phyloP scores from a whole-genome alignment of 2,329 filamentous ascomycete genomes.

The Elsinoe arachidis region DNA sequence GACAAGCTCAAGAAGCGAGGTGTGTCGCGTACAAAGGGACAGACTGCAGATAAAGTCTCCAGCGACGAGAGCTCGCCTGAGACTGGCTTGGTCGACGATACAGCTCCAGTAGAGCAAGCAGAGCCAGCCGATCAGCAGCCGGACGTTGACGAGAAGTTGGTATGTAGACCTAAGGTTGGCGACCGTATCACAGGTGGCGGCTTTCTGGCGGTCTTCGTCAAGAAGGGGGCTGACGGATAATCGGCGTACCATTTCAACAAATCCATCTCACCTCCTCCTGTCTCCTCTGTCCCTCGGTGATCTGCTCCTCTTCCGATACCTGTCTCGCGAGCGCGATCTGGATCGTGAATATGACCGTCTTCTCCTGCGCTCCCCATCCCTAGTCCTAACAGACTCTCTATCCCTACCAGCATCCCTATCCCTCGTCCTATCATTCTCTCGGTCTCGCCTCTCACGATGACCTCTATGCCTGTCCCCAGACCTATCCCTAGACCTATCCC shows the following conservation, averaged over 20 bases:
- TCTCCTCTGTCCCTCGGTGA: constrained; percentile 15
- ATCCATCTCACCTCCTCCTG: constrained; percentile 2
- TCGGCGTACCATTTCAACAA: not conserved
- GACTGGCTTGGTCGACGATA: not conserved
- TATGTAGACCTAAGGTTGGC: constrained; percentile 34
- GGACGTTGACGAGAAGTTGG: constrained; percentile 20
- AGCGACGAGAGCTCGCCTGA: not conserved
- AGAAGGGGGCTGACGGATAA: constrained; percentile 15
- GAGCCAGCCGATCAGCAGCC: not conserved
- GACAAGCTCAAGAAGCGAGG: constrained; percentile 17
- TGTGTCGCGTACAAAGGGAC: not conserved
- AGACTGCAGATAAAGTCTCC: not conserved
- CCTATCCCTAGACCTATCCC: too few relatives aligned
- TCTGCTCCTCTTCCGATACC: constrained; percentile 17
- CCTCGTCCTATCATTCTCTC: not conserved
- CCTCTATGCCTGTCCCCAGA: too few relatives aligned
- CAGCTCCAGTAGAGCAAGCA: not conserved
- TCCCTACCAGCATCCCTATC: not conserved
- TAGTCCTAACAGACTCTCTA: not conserved
- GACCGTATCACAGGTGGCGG: constrained; percentile 31
- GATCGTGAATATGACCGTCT: constrained; percentile 18
- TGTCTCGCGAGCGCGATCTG: constrained; percentile 22
- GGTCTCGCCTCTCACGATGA: not conserved
- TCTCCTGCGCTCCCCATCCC: constrained; percentile 18
- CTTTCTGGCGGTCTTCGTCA: constrained; percentile 31